Base-by-base conservation (phyloP, 1,284 basidiomycete species). In the Ceratobasidium sp. region DNA sequence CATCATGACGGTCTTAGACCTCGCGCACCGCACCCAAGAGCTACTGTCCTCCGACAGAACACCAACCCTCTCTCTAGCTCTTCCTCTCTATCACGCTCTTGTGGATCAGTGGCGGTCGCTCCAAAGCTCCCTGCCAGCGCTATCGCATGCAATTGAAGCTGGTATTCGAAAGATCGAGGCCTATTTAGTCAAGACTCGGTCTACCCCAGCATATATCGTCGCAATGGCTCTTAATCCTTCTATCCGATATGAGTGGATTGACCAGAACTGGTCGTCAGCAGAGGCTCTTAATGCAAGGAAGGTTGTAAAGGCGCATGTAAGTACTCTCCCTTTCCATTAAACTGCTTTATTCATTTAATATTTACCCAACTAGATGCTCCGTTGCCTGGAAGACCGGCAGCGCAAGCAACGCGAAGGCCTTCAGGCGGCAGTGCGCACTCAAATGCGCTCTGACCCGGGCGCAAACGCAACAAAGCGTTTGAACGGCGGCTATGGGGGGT, bases 171-270 rank as follows among this genome's bases (percentile, higher is more conserved):
- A 74, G 28, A 47, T 74, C 16, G 66, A 75, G n/a, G 23, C 38
- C 11, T 75, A 75, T 57, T 4, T 74, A 13, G 44, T 2, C 4
- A 49, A 62, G 28, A 49, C 73, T 1, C 55, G 66, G 4, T 32
- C 30, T 5, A 30, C 38, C 5, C 30, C 41, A 11, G 59, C 55
- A 1, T 62, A 63, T 32, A 54, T 61, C 16, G 26, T 75, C 18
- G 64, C 74, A 5, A 73, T 75, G 46, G 62, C 52, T 1, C 69
- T 74, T 28, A 74, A 74, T 63, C 73, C 73, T n/a, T 30, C 69
- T 2, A 52, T 50, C 5, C 21, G 54, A 18, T 50, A 52, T n/a
- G 23, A 43, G 11, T 74, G 69, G 66, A 74, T 74, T 23, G 54
- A 71, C 13, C 30, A 62, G 23, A 61, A 74, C 18, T 74, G 73